Percentiles rank a stretch among this genome's conserved stretches.
These are phyloP conservation scores for Podospora pseudocomata DNA, from an alignment of 495 filamentous ascomycete genomes.

Conservation along the genomic window DNA sequence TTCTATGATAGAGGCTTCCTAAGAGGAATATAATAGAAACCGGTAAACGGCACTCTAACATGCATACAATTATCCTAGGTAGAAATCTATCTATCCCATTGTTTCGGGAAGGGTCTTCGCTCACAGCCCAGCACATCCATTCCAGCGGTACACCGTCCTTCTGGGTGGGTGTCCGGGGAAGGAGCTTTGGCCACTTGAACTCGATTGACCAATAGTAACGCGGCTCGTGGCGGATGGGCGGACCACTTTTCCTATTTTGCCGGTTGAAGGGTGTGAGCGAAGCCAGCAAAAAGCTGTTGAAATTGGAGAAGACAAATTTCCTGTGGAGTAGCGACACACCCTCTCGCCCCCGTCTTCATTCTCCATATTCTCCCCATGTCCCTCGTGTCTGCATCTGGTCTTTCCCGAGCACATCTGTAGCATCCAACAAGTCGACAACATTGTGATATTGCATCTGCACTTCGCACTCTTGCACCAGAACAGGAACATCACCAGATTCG, in stretches of 20 bases:
- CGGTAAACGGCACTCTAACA: no score
- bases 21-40: no score
- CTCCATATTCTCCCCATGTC: background rate
- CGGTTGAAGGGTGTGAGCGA: background rate
- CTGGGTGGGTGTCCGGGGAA: background rate
- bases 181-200: slow-evolving; percentile 3
- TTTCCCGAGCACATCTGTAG: background rate
- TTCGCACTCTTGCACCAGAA: background rate
- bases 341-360: slow-evolving; percentile 9
- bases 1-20: no score
- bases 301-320: slow-evolving; percentile 21
- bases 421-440: background rate
- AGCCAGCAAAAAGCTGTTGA: background rate
- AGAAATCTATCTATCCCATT: background rate
- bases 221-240: background rate
- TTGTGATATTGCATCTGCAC: background rate
- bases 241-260: slow-evolving; percentile 14
- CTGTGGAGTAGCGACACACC: slow-evolving; percentile 17
- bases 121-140: background rate
- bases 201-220: slow-evolving; percentile 15
- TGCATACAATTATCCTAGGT: no score
- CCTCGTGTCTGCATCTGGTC: background rate
- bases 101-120: background rate
- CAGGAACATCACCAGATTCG: background rate
- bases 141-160: background rate